A percentile compares a stretch with the other conserved stretches of the same genome.
Evolutionary conservation across 768 basidiomycete genomes (phyloP).

Genomic region (Leccinum variicolor): DNA sequence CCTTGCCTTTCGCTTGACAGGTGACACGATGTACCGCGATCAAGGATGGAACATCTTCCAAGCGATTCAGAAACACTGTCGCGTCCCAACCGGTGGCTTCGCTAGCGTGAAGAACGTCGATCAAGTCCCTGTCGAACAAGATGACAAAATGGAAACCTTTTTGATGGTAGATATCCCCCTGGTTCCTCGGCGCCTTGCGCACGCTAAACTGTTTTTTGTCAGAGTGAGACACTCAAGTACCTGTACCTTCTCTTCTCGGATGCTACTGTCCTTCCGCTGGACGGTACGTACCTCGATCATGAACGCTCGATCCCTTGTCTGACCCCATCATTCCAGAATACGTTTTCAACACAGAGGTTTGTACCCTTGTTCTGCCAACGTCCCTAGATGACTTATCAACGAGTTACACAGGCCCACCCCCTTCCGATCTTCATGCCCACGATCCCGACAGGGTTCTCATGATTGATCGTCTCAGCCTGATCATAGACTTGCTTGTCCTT

Average conservation of each 20-base stretch:
- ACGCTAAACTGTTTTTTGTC: not conserved
- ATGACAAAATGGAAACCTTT: constrained; percentile 97
- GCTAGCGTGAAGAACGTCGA: constrained; percentile 85
- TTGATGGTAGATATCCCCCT: constrained; percentile 57
- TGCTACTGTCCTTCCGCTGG: constrained; percentile 63
- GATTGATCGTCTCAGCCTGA: constrained; percentile 11
- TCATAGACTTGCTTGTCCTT: not conserved
- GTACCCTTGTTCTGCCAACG: constrained; percentile 26
- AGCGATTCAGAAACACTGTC: constrained; percentile 82
- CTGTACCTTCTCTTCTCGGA: constrained; percentile 86
- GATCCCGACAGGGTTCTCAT: constrained; percentile 47
- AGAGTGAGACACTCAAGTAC: constrained; percentile 92
- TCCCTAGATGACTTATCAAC: not conserved
- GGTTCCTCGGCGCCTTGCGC: not conserved
- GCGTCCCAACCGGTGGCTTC: constrained; percentile 76
- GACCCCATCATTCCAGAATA: constrained; percentile 46
- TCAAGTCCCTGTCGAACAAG: constrained; percentile 57
- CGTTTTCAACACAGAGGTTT: constrained; percentile 88
- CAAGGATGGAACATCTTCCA: constrained; percentile 89
- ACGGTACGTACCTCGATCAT: constrained; percentile 47
- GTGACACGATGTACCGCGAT: constrained; percentile 74
- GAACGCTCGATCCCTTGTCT: constrained; percentile 1
- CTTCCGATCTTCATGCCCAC: constrained; percentile 65
- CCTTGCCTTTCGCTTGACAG: constrained; percentile 86
- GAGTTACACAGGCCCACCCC: constrained; percentile 53